Percentiles rank a stretch among this genome's conserved stretches.
phyloP scores from a whole-genome alignment of 331 rosid species.

The Pyrus hybrid region DNA sequence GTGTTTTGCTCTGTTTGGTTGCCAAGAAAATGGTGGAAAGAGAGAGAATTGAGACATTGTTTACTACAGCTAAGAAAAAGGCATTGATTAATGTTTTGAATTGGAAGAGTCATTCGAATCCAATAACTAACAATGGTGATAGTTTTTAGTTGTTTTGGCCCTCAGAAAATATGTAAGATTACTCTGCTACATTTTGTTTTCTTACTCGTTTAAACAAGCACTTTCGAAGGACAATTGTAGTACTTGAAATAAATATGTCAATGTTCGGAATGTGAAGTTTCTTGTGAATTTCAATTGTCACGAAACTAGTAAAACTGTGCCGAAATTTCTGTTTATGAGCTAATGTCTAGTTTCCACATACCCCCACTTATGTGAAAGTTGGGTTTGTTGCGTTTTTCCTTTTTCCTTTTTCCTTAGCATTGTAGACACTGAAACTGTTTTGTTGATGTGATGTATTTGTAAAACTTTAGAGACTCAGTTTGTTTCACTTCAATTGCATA shows the following conservation, averaged over 20 bases:
- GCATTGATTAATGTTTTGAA: neutral
- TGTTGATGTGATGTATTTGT: too few species aligned
- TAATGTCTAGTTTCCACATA: too few species aligned
- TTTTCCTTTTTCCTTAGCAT: neutral
- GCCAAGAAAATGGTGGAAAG: neutral
- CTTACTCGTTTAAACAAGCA: neutral
- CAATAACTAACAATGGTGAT: neutral
- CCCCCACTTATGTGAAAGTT: too few species aligned
- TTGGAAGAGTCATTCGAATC: neutral
- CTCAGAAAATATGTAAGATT: neutral
- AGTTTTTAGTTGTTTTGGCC: neutral
- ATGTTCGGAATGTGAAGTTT: neutral
- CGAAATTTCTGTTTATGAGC: neutral
- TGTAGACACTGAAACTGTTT: neutral
- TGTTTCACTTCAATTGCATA: too few species aligned
- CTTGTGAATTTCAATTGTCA: neutral
- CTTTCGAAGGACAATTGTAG: neutral
- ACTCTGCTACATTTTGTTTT: neutral
- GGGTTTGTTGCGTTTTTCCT: too few species aligned
- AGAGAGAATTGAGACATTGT: neutral
- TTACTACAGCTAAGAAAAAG: neutral
- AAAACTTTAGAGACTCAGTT: too few species aligned
- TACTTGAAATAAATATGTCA: neutral
- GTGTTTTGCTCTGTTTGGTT: neutral
- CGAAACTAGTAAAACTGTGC: too few species aligned